These are phyloP conservation scores for Blastobotrys capitulatus DNA, from an alignment of 1,139 yeast species.

Conservation along the genomic window DNA sequence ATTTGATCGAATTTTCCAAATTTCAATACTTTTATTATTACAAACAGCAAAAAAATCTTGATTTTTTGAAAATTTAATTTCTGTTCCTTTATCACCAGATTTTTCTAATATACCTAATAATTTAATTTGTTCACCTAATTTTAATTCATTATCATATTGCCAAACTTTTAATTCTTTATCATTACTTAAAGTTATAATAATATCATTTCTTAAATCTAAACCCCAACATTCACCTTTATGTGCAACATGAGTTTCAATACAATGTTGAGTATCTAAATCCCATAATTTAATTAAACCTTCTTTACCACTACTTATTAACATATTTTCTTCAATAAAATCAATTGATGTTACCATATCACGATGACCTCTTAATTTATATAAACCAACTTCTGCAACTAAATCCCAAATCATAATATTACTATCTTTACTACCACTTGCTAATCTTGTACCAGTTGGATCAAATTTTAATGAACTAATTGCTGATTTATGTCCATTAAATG, in stretches of 20 bases:
- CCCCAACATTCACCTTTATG: slow-evolving; percentile 94
- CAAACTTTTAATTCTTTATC: slow-evolving; percentile 83
- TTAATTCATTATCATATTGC: slow-evolving; percentile 52
- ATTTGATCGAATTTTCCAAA: slow-evolving; percentile 70
- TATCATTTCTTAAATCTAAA: slow-evolving; percentile 34
- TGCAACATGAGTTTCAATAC: slow-evolving; percentile 92
- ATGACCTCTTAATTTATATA: slow-evolving; percentile 82
- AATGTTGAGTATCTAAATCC: slow-evolving; percentile 86
- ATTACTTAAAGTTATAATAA: slow-evolving; percentile 63
- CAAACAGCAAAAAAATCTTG: slow-evolving; percentile 58
- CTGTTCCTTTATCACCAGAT: slow-evolving; percentile 68
- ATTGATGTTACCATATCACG: slow-evolving; percentile 82
- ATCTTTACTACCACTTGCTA: slow-evolving; percentile 84
- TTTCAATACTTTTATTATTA: slow-evolving; percentile 78
- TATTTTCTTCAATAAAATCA: slow-evolving; percentile 47
- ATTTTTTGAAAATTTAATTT: slow-evolving; percentile 46
- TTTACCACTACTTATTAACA: slow-evolving; percentile 71
- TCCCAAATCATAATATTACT: slow-evolving; percentile 89
- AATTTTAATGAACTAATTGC: slow-evolving; percentile 63
- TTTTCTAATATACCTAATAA: slow-evolving; percentile 59
- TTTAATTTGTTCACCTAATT: slow-evolving; percentile 46
- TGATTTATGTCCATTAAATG: slow-evolving; percentile 82
- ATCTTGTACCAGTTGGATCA: slow-evolving; percentile 75
- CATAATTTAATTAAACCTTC: slow-evolving; percentile 90
- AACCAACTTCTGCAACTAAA: slow-evolving; percentile 84